Evolutionary conservation across 129 eudicot genomes (phyloP), one percentile per base, ranked within the genome.

Genomic region (Mikania micrantha): DNA sequence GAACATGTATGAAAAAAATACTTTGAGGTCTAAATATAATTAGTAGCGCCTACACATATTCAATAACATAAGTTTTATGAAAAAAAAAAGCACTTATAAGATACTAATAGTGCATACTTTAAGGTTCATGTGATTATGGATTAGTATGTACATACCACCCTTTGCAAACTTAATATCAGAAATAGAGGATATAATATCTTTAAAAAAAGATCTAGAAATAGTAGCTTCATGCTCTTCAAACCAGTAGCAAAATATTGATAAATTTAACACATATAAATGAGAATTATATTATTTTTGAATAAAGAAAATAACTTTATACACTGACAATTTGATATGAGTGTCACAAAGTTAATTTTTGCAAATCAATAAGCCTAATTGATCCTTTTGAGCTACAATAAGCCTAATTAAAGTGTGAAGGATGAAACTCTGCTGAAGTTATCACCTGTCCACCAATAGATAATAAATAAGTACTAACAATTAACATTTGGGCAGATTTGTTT

Each of bases 311-410:
- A 62, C 45, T 27, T 32, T n/a, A 70, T 54, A 25, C 24, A 87
- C 97, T 91, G 71, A 91, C 97, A 88, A 42, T 76, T 87, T 91
- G 49, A 88, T 85, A 83, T 91, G 97, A 50, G 83, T 81, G 77
- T 91, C 97, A 44, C 96, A 91, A 72, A 70, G 97, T 96, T 79
- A 96, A 85, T 74, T 88, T 90, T 68, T 96, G 90, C 72, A 91
- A 79, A 80, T 91, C 97, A 66, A 88, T 80, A 70, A 91, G 96
- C 73, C 96, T 87, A 47, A 91, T 85, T 66, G 92, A 85, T 64
- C 97, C 97, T 84, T 91, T 91, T 76, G 97, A 91, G 81, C 97
- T 91, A 76, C 97, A 83, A 70, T 91, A 91, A 27, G 96, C 97
- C 83, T 88, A 84, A 79, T 88, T 91, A 81, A 96, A 91, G 53